Base-by-base conservation (phyloP, 2,329 filamentous ascomycete genomes). In the Periconia digitata region DNA sequence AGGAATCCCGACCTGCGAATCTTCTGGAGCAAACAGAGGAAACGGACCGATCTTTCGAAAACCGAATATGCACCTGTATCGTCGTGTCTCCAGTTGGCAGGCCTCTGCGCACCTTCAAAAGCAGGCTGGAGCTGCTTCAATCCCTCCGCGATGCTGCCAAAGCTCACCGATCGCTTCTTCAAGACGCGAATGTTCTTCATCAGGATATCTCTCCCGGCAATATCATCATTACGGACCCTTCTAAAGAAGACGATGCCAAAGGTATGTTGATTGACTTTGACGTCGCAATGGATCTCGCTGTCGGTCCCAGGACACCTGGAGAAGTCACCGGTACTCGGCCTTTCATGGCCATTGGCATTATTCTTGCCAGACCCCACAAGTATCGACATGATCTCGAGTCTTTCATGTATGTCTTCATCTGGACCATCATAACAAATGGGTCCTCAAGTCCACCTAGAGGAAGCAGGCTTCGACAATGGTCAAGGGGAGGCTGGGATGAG, bases 161-260 rank as follows among this genome's bases (percentile, higher is more conserved):
- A 66, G 52, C 59, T 59, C 34, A 37, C 35, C 35, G 35, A 6
- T 37, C 35, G 7, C 35, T 37, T 6, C 17, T 16, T 5, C 38
- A 40, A 18, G 20, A 64, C 22, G 68, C 71, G 43, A 6, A n/a
- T 6, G 48, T 77, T 22, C 63, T 77, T 29, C 69, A 77, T 18
- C 51, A 71, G 51, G 73, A 78, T 47, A 72, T 79, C 27, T 78
- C 73, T 1, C 63, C 73, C 20, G 67, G 71, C 27, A 79, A 79
- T 47, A 64, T 79, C 12, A 72, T 78, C 53, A 37, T 37, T n/a
- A n/a, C n/a, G 7, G 69, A 7, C 35, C 6, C 15, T 6, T n/a
- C 7, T 13, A 27, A 13, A 6, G 7, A 6, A 27, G 24, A 13
- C 24, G 24, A 6, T 7, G 7, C 24, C 6, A 6, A 27, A 6